Conservation (phyloP, 2,329 filamentous ascomycete genomes). For the Talaromyces amestolkiae region DNA sequence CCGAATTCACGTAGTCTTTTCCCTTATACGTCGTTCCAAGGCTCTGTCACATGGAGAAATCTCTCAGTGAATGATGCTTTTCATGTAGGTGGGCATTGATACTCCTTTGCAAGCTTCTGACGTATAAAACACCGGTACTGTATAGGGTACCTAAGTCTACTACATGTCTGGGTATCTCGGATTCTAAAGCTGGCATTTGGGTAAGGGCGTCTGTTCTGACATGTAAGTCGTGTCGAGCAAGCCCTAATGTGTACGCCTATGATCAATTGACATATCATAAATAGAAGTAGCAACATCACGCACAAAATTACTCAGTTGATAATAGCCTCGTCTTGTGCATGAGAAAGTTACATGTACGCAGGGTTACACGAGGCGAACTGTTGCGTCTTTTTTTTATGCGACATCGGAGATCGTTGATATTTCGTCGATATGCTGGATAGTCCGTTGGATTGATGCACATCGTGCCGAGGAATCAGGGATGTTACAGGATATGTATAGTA, state of each 20-base stretch:
- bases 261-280: background rate
- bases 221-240: background rate
- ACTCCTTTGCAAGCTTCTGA: background rate
- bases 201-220: background rate
- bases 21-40: background rate
- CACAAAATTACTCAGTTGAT: background rate
- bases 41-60: background rate
- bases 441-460: background rate
- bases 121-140: background rate
- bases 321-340: background rate
- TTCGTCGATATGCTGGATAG: background rate
- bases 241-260: background rate
- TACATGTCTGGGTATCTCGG: background rate
- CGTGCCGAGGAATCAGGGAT: background rate
- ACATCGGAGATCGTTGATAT: background rate
- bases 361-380: background rate
- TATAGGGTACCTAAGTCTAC: background rate
- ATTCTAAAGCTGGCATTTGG: background rate
- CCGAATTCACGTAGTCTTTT: background rate
- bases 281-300: background rate
- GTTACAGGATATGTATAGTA: background rate
- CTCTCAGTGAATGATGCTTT: background rate
- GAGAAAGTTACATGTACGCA: background rate
- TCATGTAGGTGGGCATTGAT: background rate
- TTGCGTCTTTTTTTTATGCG: background rate